Percentiles rank a stretch among this genome's conserved stretches.
phyloP scores from a whole-genome alignment of 2,329 filamentous ascomycete genomes.

The Xylaria sp. region DNA sequence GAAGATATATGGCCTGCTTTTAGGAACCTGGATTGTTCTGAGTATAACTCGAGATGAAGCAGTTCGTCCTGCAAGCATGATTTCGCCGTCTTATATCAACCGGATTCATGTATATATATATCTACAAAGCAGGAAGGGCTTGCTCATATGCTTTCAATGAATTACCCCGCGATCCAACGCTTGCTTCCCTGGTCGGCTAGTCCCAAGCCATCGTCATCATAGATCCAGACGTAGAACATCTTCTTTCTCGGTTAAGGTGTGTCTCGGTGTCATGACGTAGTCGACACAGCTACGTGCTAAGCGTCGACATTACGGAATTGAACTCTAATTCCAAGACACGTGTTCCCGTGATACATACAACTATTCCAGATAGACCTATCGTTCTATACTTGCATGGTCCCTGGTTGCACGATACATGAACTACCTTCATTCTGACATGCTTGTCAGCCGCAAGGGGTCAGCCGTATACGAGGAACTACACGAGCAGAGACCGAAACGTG shows the following conservation, averaged over 20 bases:
- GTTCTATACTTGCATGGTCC: background rate
- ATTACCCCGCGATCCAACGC: constrained; percentile 6
- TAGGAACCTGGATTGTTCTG: background rate
- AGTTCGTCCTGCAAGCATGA: constrained; percentile 5
- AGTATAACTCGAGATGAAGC: background rate
- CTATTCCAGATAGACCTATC: background rate
- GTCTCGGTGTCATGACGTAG: constrained; percentile 21
- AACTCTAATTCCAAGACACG: background rate
- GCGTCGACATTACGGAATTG: constrained; percentile 25
- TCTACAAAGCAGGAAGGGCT: constrained; percentile 1
- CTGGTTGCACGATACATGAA: background rate
- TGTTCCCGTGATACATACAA: background rate
- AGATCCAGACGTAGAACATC: constrained; percentile 3
- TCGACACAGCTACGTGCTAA: constrained; percentile 4
- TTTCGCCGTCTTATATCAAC: constrained; percentile 11
- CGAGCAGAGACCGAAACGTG: no score
- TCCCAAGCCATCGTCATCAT: constrained; percentile 17
- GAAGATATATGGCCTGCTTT: background rate
- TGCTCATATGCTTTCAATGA: background rate
- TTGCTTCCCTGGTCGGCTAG: background rate
- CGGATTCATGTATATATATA: background rate
- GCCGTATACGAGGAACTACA: no score
- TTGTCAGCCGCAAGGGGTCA: no score
- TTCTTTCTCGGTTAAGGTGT: constrained; percentile 4
- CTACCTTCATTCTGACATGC: no score